Conservation (phyloP, 2,329 filamentous ascomycete species). For the Epichloe festucae region DNA sequence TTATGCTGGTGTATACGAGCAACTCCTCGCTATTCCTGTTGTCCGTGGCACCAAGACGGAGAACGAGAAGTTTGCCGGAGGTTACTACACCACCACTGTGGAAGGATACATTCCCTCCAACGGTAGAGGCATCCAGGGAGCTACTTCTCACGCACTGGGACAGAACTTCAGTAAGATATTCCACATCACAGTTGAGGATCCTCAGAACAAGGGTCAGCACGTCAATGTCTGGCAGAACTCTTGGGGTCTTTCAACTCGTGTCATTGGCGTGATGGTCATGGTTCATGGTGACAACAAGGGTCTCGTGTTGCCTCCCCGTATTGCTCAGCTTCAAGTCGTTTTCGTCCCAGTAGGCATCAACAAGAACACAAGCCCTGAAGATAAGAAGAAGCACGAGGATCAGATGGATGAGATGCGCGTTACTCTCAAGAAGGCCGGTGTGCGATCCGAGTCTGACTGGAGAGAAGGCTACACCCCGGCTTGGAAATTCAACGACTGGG, state of each 20-base stretch:
- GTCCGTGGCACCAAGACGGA: conserved; percentile 91
- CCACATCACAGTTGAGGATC: conserved; percentile 92
- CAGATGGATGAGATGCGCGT: conserved; percentile 60
- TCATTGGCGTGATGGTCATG: conserved; percentile 98
- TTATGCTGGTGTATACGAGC: conserved; percentile 84
- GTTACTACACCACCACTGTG: conserved; percentile 90
- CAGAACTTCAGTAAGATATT: conserved; percentile 99
- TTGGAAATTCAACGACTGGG: conserved; percentile 99
- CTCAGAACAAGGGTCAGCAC: conserved; percentile 63
- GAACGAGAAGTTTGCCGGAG: conserved; percentile 96
- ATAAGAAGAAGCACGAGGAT: conserved; percentile 60
- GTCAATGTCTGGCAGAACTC: conserved; percentile 97
- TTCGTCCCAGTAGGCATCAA: conserved; percentile 89
- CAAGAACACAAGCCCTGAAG: conserved; percentile 72
- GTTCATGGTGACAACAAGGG: conserved; percentile 95
- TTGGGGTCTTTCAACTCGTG: conserved; percentile 93
- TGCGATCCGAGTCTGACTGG: conserved; percentile 71
- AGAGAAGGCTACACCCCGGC: conserved; percentile 88
- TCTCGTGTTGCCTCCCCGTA: conserved; percentile 80
- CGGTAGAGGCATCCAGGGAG: conserved; percentile 91
- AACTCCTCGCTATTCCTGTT: conserved; percentile 87
- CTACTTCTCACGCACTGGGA: conserved; percentile 84
- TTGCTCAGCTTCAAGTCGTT: conserved; percentile 74
- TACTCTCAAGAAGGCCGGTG: conserved; percentile 55
- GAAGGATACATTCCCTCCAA: conserved; percentile 96